These are phyloP conservation scores for Paradendryphiella salina DNA, from an alignment of 2,329 filamentous ascomycete species.

Conservation along the genomic window DNA sequence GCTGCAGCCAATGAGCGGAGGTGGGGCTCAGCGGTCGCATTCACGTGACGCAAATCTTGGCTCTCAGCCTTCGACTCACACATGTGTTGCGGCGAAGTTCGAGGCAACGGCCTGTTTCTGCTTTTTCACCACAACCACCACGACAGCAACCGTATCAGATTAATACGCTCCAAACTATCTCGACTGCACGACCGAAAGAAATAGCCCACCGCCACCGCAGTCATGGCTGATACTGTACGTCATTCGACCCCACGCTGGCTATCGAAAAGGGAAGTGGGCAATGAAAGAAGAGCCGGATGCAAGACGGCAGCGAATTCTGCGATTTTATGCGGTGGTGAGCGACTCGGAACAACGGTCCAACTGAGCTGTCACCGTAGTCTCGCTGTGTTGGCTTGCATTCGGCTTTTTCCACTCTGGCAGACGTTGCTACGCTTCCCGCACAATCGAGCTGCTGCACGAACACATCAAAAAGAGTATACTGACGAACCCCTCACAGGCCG, in stretches of 20 bases:
- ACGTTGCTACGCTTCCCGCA: neutral
- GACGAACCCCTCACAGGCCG: slow-evolving; percentile 46
- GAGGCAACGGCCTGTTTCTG: slow-evolving; percentile 1
- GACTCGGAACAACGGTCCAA: neutral
- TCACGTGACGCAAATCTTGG: slow-evolving; percentile 29
- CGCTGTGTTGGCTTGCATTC: neutral
- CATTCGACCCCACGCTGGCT: slow-evolving; percentile 30
- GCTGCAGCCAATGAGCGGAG: slow-evolving; percentile 31
- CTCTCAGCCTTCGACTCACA: slow-evolving; percentile 24
- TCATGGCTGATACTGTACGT: slow-evolving; percentile 57
- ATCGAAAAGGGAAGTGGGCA: slow-evolving; percentile 25
- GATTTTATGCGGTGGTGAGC: neutral
- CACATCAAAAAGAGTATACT: slow-evolving; percentile 7
- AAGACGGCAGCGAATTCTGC: neutral
- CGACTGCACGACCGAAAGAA: slow-evolving; percentile 4
- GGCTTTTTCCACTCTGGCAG: neutral
- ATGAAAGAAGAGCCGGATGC: slow-evolving; percentile 6
- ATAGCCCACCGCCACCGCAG: slow-evolving; percentile 45
- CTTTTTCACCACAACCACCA: slow-evolving; percentile 1
- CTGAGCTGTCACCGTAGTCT: neutral
- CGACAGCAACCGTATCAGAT: neutral
- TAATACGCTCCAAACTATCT: neutral
- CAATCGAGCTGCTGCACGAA: neutral
- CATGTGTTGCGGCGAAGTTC: slow-evolving; percentile 17
- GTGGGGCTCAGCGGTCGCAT: slow-evolving; percentile 24